Evolutionary conservation across 2,329 filamentous ascomycete species (phyloP).

Genomic region (Elsinoe necatrix): DNA sequence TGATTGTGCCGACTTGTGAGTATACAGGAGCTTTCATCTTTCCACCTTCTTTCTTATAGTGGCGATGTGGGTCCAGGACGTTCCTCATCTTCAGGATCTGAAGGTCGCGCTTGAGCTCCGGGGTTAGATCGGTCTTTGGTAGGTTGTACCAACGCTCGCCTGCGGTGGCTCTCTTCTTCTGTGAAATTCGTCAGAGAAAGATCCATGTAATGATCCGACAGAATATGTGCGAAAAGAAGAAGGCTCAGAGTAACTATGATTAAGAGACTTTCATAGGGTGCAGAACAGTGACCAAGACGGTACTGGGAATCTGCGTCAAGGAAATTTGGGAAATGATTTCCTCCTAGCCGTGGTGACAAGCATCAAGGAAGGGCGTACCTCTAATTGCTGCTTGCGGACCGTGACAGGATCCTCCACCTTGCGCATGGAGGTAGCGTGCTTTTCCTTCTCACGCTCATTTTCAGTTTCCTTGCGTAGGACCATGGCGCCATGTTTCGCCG

Average conservation of each 20-base stretch:
- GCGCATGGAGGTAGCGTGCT: constrained; percentile 38
- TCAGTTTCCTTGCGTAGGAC: constrained; percentile 40
- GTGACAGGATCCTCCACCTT: constrained; percentile 47
- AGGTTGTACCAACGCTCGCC: constrained; percentile 82
- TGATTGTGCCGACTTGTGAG: constrained; percentile 79
- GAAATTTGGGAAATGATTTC: constrained; percentile 62
- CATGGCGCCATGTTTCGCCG: constrained; percentile 44
- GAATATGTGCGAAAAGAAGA: constrained; percentile 16
- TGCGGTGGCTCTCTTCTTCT: constrained; percentile 57
- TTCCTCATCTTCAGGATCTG: constrained; percentile 84
- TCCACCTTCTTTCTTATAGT: constrained; percentile 78
- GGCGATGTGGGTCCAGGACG: constrained; percentile 77
- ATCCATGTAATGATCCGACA: constrained; percentile 16
- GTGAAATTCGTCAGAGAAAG: constrained; percentile 25
- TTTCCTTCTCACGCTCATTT: constrained; percentile 31
- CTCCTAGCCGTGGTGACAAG: constrained; percentile 49
- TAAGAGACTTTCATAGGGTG: constrained; percentile 55
- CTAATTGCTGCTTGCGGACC: constrained; percentile 38
- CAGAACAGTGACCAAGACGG: constrained; percentile 74
- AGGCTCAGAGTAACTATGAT: constrained; percentile 74
- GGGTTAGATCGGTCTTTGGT: constrained; percentile 72
- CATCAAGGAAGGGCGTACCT: constrained; percentile 41
- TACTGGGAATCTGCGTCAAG: constrained; percentile 65
- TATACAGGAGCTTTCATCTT: constrained; percentile 69
- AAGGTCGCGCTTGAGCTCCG: constrained; percentile 79